phyloP scores from a whole-genome alignment of 306 rosid genomes.

The Mucuna pruriens region DNA sequence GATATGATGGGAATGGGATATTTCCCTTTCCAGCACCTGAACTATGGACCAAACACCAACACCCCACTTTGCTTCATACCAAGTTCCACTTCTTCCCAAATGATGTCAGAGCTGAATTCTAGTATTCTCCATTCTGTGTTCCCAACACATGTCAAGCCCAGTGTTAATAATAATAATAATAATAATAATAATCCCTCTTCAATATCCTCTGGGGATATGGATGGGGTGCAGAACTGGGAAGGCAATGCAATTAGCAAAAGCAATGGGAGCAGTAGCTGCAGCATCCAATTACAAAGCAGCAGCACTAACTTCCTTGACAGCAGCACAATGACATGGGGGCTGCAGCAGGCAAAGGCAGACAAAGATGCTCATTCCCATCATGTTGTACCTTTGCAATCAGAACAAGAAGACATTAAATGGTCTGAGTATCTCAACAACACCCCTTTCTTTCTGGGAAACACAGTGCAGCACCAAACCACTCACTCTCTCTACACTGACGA shows the following conservation, averaged over 20 bases:
- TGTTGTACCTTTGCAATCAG: conserved; percentile 35
- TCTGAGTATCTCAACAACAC: conserved; percentile 62
- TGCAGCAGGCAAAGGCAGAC: conserved; percentile 43
- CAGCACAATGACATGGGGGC: conserved; percentile 49
- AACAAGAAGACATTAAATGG: conserved; percentile 76
- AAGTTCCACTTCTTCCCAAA: conserved; percentile 46
- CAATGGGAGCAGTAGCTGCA: conserved; percentile 45
- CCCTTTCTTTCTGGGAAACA: conserved; percentile 55
- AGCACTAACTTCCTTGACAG: conserved; percentile 41
- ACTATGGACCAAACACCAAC: conserved; percentile 49
- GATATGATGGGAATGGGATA: conserved; percentile 54
- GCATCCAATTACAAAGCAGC: conserved; percentile 47
- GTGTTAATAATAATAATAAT: too few relatives aligned
- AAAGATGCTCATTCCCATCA: conserved; percentile 21
- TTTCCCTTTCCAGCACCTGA: conserved; percentile 58
- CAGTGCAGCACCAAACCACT: conserved; percentile 46
- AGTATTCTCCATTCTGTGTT: conserved; percentile 52
- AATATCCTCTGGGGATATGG: conserved; percentile 41
- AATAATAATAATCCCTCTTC: conserved; percentile 39
- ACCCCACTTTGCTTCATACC: conserved; percentile 56
- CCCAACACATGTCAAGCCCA: conserved; percentile 42
- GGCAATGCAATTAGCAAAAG: conserved; percentile 42
- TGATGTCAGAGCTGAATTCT: conserved; percentile 48
- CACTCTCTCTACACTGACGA: conserved; percentile 51
- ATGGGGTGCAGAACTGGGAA: conserved; percentile 64